Conservation (phyloP, 768 basidiomycete species). For the Boletales sp. region DNA sequence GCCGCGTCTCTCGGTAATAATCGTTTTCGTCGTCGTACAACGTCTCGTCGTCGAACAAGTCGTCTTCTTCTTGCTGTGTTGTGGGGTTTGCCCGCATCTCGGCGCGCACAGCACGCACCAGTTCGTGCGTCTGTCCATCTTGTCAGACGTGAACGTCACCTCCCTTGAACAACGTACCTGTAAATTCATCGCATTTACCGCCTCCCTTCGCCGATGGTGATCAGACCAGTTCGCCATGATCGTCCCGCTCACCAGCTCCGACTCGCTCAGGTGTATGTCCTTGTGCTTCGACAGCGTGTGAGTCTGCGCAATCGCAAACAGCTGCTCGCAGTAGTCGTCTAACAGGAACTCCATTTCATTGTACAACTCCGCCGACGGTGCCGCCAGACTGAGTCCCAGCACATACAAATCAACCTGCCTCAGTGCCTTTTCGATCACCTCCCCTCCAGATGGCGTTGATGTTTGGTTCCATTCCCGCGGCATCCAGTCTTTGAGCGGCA, state of each 20-base stretch:
- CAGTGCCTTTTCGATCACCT: constrained; percentile 25
- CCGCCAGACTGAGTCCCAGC: constrained; percentile 31
- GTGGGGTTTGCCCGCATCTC: constrained; percentile 24
- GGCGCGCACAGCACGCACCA: constrained; percentile 34
- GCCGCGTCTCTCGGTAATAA: constrained; percentile 26
- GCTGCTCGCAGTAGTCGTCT: constrained; percentile 33
- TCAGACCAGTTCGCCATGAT: constrained; percentile 43
- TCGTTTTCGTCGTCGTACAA: constrained; percentile 29
- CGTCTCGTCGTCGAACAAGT: constrained; percentile 22
- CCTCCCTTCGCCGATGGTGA: constrained; percentile 39
- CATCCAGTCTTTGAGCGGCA: constrained; percentile 35
- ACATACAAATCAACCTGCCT: constrained; percentile 20
- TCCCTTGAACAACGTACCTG: constrained; percentile 30
- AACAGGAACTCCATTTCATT: constrained; percentile 37
- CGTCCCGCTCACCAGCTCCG: constrained; percentile 43
- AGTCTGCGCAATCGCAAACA: constrained; percentile 32
- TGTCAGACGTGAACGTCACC: constrained; percentile 1
- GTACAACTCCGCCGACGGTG: constrained; percentile 24
- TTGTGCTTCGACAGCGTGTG: constrained; percentile 37
- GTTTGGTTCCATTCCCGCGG: constrained; percentile 19
- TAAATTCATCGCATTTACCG: constrained; percentile 39
- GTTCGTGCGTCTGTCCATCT: constrained; percentile 34
- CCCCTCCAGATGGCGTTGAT: constrained; percentile 26
- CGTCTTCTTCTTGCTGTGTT: constrained; percentile 28
- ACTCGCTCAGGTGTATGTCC: constrained; percentile 35